Percentiles rank a stretch among this genome's conserved stretches.
phyloP scores from a whole-genome alignment of 352 stramenopile genomes.

The Phytophthora litchii region DNA sequence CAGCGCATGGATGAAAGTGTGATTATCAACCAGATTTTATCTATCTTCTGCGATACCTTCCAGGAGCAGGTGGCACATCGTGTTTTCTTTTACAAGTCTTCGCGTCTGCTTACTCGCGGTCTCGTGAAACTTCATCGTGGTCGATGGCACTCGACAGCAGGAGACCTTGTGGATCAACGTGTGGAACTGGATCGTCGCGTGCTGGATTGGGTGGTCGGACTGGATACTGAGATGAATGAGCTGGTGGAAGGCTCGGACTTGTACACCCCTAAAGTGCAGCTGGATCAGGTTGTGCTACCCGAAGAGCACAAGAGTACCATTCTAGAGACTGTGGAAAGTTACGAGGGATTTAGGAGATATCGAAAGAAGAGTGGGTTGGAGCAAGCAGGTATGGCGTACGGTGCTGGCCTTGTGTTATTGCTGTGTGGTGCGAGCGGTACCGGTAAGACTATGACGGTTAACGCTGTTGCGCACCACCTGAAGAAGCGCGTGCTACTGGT shows the following conservation, averaged over 20 bases:
- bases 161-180: constrained; percentile 87
- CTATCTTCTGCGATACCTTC: constrained; percentile 90
- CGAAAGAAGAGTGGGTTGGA: constrained; percentile 82
- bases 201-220: constrained; percentile 86
- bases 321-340: constrained; percentile 81
- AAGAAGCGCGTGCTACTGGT: constrained; percentile 90
- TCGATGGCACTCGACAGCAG: constrained; percentile 82
- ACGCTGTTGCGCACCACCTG: constrained; percentile 83
- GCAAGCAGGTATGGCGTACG: constrained; percentile 75
- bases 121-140: constrained; percentile 84
- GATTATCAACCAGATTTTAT: constrained; percentile 90
- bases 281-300: constrained; percentile 87
- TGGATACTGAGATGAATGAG: constrained; percentile 91
- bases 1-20: constrained; percentile 91
- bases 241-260: constrained; percentile 88
- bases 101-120: constrained; percentile 68
- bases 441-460: constrained; percentile 93
- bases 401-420: constrained; percentile 78
- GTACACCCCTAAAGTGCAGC: constrained; percentile 83
- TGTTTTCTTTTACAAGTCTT: constrained; percentile 91
- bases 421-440: constrained; percentile 85
- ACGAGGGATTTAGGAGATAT: constrained; percentile 80
- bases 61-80: constrained; percentile 87
- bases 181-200: constrained; percentile 87
- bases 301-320: constrained; percentile 86